phyloP scores from a whole-genome alignment of 1,284 basidiomycete species.

The Malassezia dermatis region DNA sequence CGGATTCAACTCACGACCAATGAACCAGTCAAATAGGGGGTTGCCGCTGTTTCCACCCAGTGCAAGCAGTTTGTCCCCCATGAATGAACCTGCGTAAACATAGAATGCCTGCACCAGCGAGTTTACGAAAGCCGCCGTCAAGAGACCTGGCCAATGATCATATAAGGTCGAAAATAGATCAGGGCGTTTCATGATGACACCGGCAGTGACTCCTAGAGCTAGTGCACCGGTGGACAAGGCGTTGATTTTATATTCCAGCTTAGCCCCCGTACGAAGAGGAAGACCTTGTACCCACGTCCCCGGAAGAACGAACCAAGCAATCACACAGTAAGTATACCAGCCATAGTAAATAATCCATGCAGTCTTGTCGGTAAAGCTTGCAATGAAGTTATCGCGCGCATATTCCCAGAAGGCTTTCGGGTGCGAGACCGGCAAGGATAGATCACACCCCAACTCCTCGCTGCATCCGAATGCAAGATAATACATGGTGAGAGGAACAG shows the following conservation, averaged over 20 bases:
- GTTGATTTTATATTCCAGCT: constrained; percentile 80
- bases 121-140: constrained; percentile 74
- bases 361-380: constrained; percentile 63
- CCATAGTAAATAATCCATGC: constrained; percentile 66
- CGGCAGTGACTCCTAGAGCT: constrained; percentile 54
- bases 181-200: constrained; percentile 66
- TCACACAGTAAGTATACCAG: constrained; percentile 81
- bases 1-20: constrained; percentile 91
- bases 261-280: constrained; percentile 66
- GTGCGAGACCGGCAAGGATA: constrained; percentile 25
- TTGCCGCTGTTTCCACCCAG: constrained; percentile 84
- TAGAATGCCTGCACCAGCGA: constrained; percentile 57
- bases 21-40: constrained; percentile 86
- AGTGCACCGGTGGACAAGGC: constrained; percentile 72
- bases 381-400: constrained; percentile 21
- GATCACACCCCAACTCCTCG: constrained; percentile 51
- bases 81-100: constrained; percentile 67
- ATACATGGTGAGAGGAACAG: constrained; percentile 66
- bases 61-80: constrained; percentile 59
- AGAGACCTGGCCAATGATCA: constrained; percentile 79
- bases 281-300: constrained; percentile 75
- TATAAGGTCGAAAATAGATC: constrained; percentile 76
- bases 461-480: constrained; percentile 76
- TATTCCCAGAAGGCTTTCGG: constrained; percentile 19
- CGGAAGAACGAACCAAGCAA: constrained; percentile 73